Conservation (phyloP, 805 yeast species). For the Blastobotrys muscicola region DNA sequence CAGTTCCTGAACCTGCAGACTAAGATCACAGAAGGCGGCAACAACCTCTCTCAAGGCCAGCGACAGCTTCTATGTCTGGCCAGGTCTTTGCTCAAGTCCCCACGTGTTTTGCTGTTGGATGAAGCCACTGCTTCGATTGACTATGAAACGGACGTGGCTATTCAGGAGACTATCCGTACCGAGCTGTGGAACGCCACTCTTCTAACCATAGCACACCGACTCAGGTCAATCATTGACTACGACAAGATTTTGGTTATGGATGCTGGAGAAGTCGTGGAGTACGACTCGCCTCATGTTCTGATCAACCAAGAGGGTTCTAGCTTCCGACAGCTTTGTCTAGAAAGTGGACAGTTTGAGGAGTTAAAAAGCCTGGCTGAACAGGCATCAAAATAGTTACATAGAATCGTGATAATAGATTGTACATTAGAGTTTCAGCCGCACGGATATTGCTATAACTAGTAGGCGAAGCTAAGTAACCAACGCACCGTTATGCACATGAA, state of each 20-base stretch:
- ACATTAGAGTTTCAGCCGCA: no score
- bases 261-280: conserved; percentile 60
- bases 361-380: background rate
- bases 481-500: no score
- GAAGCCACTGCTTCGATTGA: conserved; percentile 70
- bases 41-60: conserved; percentile 79
- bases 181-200: conserved; percentile 66
- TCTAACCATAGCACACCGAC: conserved; percentile 70
- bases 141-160: conserved; percentile 70
- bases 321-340: background rate
- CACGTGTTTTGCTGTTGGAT: conserved; percentile 64
- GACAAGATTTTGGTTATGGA: conserved; percentile 75
- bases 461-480: no score
- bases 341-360: background rate
- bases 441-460: no score
- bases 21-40: conserved; percentile 59
- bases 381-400: no score
- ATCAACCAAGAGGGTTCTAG: background rate
- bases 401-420: no score
- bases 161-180: conserved; percentile 56
- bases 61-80: conserved; percentile 76
- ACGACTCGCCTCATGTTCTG: conserved; percentile 47
- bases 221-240: conserved; percentile 60
- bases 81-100: conserved; percentile 60
- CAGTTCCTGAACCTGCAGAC: conserved; percentile 44